Evolutionary conservation across 2,329 filamentous ascomycete species (phyloP), one percentile per base, ranked within the genome.

Genomic region (Reticulascus tulasneorum): DNA sequence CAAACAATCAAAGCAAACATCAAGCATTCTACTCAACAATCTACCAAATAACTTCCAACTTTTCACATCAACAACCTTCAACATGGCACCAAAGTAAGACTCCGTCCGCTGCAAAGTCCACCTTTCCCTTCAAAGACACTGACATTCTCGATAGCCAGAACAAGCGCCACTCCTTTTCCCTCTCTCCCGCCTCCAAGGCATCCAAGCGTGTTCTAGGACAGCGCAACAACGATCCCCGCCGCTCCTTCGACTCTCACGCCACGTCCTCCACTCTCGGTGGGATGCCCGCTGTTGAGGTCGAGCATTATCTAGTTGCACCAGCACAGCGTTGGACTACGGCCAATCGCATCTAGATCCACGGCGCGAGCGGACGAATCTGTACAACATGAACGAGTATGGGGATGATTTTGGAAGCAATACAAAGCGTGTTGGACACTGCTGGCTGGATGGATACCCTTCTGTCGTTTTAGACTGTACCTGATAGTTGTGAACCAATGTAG

Each of bases 1-100:
- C n/a, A n/a, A n/a, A n/a, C n/a, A n/a, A n/a, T n/a, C n/a, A n/a
- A n/a, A n/a, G n/a, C n/a, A n/a, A 39, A 2, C 12, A 22, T 7
- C 3, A 29, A 11, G 15, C 6, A 24, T 11, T 9, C 8, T 2
- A 10, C 22, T 8, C n/a, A 3, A 7, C 17, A 21, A 6, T n/a
- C 17, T 4, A 4, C 6, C 12, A 18, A 6, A 23, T 7, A 17
- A 9, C 5, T 9, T 3, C 16, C 13, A 15, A n/a, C 9, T 11
- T 15, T 19, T n/a, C n/a, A 12, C 19, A 18, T 15, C 6, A 16
- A 40, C 3, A 5, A 21, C 18, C 10, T 8, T 9, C 21, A 40
- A 7, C 11, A 36, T 42, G 40, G 37, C 37, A 6, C 37, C 28
- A 23, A 42, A 32, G 40, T 42, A 23, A n/a, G n/a, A n/a, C n/a